These are phyloP conservation scores for Zasmidium citrigriseum DNA, from an alignment of 2,329 filamentous ascomycete species.

Conservation along the genomic window DNA sequence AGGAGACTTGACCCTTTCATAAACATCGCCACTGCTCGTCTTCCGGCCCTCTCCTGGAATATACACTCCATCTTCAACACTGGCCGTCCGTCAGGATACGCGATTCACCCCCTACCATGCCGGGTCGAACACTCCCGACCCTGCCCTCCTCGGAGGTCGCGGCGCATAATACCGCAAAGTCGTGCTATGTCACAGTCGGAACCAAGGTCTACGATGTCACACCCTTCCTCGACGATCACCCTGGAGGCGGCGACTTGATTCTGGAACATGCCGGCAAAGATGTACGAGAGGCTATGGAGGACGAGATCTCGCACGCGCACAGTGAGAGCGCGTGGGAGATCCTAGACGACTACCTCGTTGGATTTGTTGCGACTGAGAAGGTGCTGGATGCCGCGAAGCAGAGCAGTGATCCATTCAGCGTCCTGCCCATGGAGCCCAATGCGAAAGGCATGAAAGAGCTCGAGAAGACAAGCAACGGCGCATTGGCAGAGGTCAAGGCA, in stretches of 20 bases:
- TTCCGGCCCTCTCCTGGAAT: not conserved
- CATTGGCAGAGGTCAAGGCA: slow-evolving; percentile 34
- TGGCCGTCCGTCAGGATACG: too few relatives aligned
- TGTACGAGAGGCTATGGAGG: slow-evolving; percentile 76
- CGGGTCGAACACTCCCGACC: slow-evolving; percentile 77
- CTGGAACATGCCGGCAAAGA: slow-evolving; percentile 90
- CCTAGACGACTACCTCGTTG: slow-evolving; percentile 81
- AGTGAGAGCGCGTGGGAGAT: slow-evolving; percentile 95
- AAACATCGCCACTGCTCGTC: not conserved
- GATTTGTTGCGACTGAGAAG: slow-evolving; percentile 69
- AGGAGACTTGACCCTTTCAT: not conserved
- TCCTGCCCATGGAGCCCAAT: slow-evolving; percentile 55
- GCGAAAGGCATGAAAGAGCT: slow-evolving; percentile 51
- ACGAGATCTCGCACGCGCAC: slow-evolving; percentile 79
- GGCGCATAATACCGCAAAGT: slow-evolving; percentile 74
- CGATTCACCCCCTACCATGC: slow-evolving; percentile 59
- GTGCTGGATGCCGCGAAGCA: slow-evolving; percentile 53
- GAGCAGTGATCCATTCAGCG: slow-evolving; percentile 49
- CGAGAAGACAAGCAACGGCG: slow-evolving; percentile 51
- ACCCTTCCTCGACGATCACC: slow-evolving; percentile 85
- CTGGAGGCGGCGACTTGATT: slow-evolving; percentile 84
- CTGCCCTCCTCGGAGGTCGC: slow-evolving; percentile 80
- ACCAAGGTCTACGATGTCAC: slow-evolving; percentile 94
- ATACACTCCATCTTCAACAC: too few relatives aligned
- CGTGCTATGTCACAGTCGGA: slow-evolving; percentile 91